Evolutionary conservation across 805 yeast species (phyloP), one percentile per base, ranked within the genome.

Genomic region (Starmerella floricola): DNA sequence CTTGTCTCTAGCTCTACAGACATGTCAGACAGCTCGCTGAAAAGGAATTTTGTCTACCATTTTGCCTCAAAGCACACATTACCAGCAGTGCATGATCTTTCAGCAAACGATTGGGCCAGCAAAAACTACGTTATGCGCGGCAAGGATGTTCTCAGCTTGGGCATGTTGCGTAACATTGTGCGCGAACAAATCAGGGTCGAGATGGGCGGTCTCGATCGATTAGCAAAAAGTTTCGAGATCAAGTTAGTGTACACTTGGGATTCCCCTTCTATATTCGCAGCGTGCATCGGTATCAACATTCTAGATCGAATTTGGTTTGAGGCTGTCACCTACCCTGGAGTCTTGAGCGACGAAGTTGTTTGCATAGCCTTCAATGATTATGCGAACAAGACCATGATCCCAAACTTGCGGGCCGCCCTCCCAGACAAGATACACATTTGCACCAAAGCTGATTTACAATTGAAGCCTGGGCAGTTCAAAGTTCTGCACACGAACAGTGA

Each of bases 401-500:
- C 34, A 1, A 29, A 30, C 13, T 42, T 46, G 26, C 31, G 23
- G 15, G 18, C 13, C n/a, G 18, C 26, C n/a, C 21, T 43, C 2
- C 34, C 41, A 4, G 3, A 12, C 11, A 16, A 19, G 4, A 27
- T 44, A 1, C 15, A 13, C 1, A 36, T 46, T 2, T 19, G 28
- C 20, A 10, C 41, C 6, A 46, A 46, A 21, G 15, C 36, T 8
- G 44, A 31, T 3, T 31, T 37, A 10, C 8, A 20, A 10, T n/a
- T 28, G 5, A 21, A 15, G 19, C 42, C 31, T 21, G 20, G 15
- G 16, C 11, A 32, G 11, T 12, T 32, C 35, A 24, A 28, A 12
- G 54, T 52, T 3, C 19, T 52, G 2, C 55, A 52, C 46, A 52
- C 37, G 34, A 52, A 52, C 31, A 27, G 48, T 33, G 55, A 52